These are phyloP conservation scores for Globisporangium rhizosaccharum DNA, from an alignment of 352 stramenopile genomes.

Conservation along the genomic window DNA sequence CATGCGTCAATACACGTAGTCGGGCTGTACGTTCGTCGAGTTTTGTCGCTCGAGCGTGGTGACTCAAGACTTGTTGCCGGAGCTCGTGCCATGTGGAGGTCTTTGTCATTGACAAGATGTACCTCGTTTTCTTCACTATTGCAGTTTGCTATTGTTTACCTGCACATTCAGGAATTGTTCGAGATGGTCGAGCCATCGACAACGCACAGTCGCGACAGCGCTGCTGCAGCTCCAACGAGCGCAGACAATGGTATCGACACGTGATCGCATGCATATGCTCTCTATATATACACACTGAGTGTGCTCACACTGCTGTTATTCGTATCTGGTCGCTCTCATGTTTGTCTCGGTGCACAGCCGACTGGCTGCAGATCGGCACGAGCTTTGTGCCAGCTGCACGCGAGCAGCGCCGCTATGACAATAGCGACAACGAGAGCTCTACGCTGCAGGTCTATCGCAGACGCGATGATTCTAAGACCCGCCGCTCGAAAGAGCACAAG, in stretches of 20 bases:
- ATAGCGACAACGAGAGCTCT: conserved; percentile 4
- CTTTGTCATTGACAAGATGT: no score
- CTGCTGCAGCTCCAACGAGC: not conserved
- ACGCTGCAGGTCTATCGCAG: conserved; percentile 11
- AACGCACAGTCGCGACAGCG: no score
- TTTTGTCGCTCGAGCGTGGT: not conserved
- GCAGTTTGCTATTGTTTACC: no score
- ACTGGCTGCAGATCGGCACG: conserved; percentile 10
- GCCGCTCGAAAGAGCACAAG: not conserved
- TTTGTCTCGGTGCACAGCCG: not conserved
- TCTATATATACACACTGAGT: no score
- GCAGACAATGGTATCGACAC: not conserved
- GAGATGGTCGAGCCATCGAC: no score
- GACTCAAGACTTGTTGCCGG: not conserved
- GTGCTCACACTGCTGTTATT: no score
- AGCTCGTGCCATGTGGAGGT: not conserved
- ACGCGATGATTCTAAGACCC: not conserved
- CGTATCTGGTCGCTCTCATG: not conserved
- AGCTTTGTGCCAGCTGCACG: conserved; percentile 6
- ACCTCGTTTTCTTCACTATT: not conserved
- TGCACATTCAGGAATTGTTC: no score
- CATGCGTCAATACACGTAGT: not conserved
- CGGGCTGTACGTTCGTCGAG: no score
- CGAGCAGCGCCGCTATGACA: not conserved
- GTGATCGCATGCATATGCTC: no score